Evolutionary conservation across 306 rosid genomes (phyloP).

Genomic region (Astragalus glycyphyllos): DNA sequence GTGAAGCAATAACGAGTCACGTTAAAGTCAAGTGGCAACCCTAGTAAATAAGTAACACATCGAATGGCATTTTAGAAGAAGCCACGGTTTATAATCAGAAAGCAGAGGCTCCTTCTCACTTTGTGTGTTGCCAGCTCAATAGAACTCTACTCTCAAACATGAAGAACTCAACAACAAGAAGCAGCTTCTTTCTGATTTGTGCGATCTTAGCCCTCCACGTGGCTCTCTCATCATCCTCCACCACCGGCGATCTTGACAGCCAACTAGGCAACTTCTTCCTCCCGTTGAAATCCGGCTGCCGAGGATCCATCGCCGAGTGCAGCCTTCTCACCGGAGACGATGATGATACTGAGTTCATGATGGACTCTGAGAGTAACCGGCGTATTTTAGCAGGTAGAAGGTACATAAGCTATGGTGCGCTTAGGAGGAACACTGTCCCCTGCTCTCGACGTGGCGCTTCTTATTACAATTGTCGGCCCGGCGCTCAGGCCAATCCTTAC

Average conservation of each 20-base stretch:
- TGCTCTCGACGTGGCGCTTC: constrained; percentile 96
- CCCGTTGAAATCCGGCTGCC: constrained; percentile 50
- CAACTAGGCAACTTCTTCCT: constrained; percentile 51
- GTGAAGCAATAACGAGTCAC: constrained; percentile 28
- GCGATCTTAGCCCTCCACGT: constrained; percentile 68
- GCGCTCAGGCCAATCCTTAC: constrained; percentile 95
- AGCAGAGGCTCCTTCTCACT: not conserved
- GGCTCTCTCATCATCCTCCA: constrained; percentile 44
- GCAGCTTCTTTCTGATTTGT: constrained; percentile 38
- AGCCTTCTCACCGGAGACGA: constrained; percentile 56
- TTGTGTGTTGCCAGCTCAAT: constrained; percentile 21
- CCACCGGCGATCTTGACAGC: constrained; percentile 45
- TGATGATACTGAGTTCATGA: constrained; percentile 63
- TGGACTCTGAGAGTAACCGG: constrained; percentile 88
- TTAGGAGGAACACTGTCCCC: constrained; percentile 88
- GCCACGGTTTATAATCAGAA: constrained; percentile 43
- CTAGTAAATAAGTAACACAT: constrained; percentile 41
- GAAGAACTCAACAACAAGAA: constrained; percentile 44
- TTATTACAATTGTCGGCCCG: constrained; percentile 88
- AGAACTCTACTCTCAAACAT: constrained; percentile 37
- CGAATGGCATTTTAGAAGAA: constrained; percentile 42
- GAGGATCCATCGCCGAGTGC: constrained; percentile 74
- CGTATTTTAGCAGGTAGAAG: constrained; percentile 71
- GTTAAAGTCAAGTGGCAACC: constrained; percentile 58
- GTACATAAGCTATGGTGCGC: constrained; percentile 96